Evolutionary conservation across 2,329 filamentous ascomycete genomes (phyloP).

Genomic region (Dactylella cylindrospora): DNA sequence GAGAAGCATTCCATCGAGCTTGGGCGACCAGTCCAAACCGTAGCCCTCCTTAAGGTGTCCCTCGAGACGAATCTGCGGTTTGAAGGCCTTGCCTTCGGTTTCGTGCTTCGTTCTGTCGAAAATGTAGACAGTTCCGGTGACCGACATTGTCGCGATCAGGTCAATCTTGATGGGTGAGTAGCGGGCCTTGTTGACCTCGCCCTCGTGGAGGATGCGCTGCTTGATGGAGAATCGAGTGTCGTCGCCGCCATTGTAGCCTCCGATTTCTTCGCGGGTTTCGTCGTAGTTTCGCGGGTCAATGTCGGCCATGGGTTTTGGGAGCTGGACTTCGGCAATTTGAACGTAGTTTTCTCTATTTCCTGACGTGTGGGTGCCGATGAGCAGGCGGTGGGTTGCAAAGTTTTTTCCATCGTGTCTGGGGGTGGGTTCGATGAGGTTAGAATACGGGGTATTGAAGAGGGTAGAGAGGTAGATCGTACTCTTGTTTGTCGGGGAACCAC

Average conservation of each 20-base stretch:
- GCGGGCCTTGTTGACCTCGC: conserved; percentile 96
- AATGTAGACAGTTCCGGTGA: conserved; percentile 83
- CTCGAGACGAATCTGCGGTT: conserved; percentile 78
- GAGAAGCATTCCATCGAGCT: conserved; percentile 75
- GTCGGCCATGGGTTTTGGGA: conserved; percentile 71
- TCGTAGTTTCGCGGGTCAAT: conserved; percentile 84
- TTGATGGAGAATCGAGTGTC: conserved; percentile 86
- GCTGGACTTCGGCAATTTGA: conserved; percentile 89
- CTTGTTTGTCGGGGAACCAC: conserved; percentile 95
- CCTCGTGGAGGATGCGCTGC: conserved; percentile 93
- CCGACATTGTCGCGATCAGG: conserved; percentile 88
- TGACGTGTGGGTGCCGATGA: conserved; percentile 93
- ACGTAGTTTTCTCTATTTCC: conserved; percentile 83
- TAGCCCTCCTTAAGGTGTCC: conserved; percentile 90
- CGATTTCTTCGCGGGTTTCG: conserved; percentile 87
- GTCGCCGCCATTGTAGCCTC: conserved; percentile 78
- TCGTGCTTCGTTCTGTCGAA: conserved; percentile 96
- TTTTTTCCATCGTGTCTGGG: conserved; percentile 74
- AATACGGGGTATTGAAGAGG: conserved; percentile 6
- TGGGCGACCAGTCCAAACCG: conserved; percentile 88
- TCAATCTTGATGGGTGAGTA: conserved; percentile 98
- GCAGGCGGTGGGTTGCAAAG: conserved; percentile 80
- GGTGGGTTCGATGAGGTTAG: conserved; percentile 6
- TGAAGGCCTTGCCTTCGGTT: conserved; percentile 65
- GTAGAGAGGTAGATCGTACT: conserved; percentile 55